Evolutionary conservation across 179 eudicot species (phyloP).

Genomic region (Silene noctiflora): DNA sequence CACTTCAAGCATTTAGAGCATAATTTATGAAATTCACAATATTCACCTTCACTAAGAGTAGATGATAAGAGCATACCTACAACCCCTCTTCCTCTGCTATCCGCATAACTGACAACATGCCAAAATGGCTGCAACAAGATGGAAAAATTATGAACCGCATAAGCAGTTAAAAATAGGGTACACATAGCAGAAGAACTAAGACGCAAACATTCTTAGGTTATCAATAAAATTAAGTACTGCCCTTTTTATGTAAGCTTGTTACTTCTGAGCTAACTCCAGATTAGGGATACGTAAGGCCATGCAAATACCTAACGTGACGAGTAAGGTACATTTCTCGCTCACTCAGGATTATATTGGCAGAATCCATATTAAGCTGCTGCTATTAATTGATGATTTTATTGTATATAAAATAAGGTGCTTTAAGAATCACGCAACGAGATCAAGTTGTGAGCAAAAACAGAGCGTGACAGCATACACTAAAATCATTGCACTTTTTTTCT

Average conservation of each 20-base stretch:
- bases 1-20: neutral
- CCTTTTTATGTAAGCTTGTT: too few species aligned
- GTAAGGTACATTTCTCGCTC: neutral
- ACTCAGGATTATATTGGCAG: neutral
- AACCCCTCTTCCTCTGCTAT: constrained; percentile 92
- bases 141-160: neutral
- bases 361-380: constrained; percentile 1
- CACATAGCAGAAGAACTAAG: constrained; percentile 6
- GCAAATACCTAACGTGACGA: neutral
- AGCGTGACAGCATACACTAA: neutral
- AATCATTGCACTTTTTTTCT: neutral
- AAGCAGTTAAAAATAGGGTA: neutral
- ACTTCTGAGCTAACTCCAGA: too few species aligned
- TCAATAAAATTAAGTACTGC: neutral
- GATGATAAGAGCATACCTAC: constrained; percentile 51
- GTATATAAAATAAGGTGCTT: constrained; percentile 2
- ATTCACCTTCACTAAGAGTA: neutral
- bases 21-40: neutral
- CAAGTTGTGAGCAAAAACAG: neutral
- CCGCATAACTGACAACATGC: constrained; percentile 58
- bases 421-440: neutral
- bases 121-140: constrained; percentile 75
- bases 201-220: neutral
- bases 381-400: neutral
- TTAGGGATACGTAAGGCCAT: too few species aligned